phyloP scores from a whole-genome alignment of 352 stramenopile genomes.

The Saprolegnia parasitica region DNA sequence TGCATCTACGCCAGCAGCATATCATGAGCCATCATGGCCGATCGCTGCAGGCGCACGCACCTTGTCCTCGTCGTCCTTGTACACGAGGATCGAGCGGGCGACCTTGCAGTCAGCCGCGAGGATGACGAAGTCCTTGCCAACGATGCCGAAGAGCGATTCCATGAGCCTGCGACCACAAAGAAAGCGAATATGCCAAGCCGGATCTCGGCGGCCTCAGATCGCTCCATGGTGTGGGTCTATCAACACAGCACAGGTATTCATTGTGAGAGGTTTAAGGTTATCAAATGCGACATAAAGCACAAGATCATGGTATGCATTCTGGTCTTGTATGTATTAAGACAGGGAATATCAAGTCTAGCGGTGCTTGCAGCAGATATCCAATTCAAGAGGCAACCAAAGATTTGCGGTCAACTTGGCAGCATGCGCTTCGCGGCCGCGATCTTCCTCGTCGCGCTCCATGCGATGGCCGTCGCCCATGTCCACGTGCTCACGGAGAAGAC shows the following conservation, averaged over 20 bases:
- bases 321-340: neutral
- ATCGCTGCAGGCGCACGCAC: constrained; percentile 40
- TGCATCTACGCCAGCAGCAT: constrained; percentile 43
- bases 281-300: neutral
- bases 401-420: neutral
- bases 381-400: neutral
- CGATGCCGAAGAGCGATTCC: constrained; percentile 86
- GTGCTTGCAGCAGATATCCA: constrained; percentile 6
- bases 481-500: constrained; percentile 76
- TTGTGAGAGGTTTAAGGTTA: constrained; percentile 15
- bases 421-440: neutral
- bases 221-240: neutral
- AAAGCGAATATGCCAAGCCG: constrained; percentile 24
- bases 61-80: constrained; percentile 92
- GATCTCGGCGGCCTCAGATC: constrained; percentile 14
- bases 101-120: constrained; percentile 87
- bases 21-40: neutral
- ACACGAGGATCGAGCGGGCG: constrained; percentile 88
- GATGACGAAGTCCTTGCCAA: constrained; percentile 90
- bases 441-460: neutral
- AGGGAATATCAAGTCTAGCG: constrained; percentile 3
- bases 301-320: neutral
- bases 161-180: constrained; percentile 35
- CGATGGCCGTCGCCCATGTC: constrained; percentile 31
- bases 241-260: neutral